These are phyloP conservation scores for Populus tremula DNA, from an alignment of 345 rosid genomes.

Conservation along the genomic window DNA sequence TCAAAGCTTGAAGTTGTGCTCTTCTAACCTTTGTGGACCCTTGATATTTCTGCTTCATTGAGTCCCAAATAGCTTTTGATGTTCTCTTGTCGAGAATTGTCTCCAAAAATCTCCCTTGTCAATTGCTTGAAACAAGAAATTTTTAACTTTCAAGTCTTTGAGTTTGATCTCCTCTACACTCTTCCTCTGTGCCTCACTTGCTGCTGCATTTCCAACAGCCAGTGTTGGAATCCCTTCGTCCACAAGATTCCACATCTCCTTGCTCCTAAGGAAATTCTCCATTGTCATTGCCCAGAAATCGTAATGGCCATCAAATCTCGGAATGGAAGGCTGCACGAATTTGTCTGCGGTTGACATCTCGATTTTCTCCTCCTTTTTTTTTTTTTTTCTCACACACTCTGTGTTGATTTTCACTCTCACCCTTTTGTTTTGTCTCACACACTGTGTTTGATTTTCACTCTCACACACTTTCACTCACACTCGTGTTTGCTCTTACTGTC, in stretches of 20 bases:
- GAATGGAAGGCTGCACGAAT: no score
- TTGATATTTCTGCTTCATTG: constrained; percentile 6
- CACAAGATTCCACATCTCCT: background rate
- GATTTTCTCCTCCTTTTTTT: no score
- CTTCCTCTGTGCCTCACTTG: constrained; percentile 6
- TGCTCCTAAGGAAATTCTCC: constrained; percentile 8
- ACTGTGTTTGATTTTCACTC: no score
- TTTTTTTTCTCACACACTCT: no score
- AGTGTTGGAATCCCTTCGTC: constrained; percentile 3
- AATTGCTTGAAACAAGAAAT: background rate
- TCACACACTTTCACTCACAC: no score
- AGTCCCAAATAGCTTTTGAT: background rate
- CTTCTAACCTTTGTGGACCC: background rate
- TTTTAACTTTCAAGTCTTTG: background rate
- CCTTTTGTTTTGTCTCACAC: no score
- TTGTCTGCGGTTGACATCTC: no score
- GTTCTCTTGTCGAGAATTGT: constrained; percentile 5
- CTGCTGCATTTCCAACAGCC: constrained; percentile 1
- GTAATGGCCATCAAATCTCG: constrained; percentile 15
- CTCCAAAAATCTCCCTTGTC: background rate
- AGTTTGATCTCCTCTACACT: background rate
- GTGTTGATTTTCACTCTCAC: no score
- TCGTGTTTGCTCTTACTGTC: no score
- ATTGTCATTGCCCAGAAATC: background rate
- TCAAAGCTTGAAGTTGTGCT: constrained; percentile 8